These are phyloP conservation scores for Populus hybrid DNA, from an alignment of 441 rosid genomes.

Conservation along the genomic window DNA sequence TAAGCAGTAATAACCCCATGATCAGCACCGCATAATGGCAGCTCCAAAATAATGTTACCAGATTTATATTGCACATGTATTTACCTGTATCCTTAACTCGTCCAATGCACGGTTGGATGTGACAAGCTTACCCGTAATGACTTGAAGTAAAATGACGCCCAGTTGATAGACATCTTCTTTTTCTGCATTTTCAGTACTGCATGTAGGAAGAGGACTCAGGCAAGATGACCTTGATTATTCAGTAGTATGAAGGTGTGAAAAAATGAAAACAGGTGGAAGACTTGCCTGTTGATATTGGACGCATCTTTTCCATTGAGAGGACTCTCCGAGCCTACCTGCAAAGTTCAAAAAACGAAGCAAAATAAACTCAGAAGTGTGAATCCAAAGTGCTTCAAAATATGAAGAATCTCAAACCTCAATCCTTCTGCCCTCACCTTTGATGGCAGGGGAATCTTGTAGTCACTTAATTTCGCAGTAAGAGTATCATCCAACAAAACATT, in stretches of 20 bases:
- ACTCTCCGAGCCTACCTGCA: conserved; percentile 58
- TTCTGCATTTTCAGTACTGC: conserved; percentile 47
- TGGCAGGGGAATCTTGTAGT: conserved; percentile 67
- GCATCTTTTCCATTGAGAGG: conserved; percentile 29
- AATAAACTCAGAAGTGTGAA: not conserved
- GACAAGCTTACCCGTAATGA: conserved; percentile 60
- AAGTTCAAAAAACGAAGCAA: not conserved
- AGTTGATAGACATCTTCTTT: conserved; percentile 90
- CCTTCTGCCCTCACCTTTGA: conserved; percentile 43
- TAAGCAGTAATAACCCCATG: not conserved
- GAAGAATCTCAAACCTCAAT: not conserved
- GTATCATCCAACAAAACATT: conserved; percentile 71
- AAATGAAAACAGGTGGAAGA: conserved; percentile 1
- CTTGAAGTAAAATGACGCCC: conserved; percentile 68
- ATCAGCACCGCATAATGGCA: not conserved
- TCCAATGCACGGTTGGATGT: conserved; percentile 48
- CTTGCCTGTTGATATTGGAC: conserved; percentile 27
- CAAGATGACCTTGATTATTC: not conserved
- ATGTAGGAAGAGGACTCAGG: not conserved
- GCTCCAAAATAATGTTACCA: not conserved
- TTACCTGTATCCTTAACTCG: conserved; percentile 53
- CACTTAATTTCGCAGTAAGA: conserved; percentile 65
- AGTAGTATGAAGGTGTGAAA: not conserved
- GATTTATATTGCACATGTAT: not conserved
- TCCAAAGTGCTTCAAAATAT: not conserved